Evolutionary conservation across 73 alveolate species (phyloP), one percentile per base, ranked within the genome.

Genomic region (Uronychia binucleata): DNA sequence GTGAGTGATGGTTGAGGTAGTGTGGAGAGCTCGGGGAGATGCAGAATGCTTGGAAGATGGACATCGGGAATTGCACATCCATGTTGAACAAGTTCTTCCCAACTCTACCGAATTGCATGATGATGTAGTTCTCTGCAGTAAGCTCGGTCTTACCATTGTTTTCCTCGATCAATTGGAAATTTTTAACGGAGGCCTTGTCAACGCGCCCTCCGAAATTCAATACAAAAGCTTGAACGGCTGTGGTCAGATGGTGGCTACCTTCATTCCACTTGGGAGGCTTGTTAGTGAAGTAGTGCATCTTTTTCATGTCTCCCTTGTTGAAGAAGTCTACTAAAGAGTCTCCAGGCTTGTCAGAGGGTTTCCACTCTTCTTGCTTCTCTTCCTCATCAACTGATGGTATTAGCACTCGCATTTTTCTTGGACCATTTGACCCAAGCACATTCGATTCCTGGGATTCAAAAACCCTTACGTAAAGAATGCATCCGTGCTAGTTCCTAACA

Each of bases 351-450:
- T 88, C 81, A 0, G 58, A 58, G 1, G 98, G 98, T 58, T 88
- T 92, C 84, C 92, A 91, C 0, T 86, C 77, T 32, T 78, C 80
- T 11, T 58, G 74, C 31, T 91, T 79, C 1, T 86, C 94, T 30
- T 75, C 46, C 34, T 80, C 82, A 58, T 93, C 90, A n/a, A 91
- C 28, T 13, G 90, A 92, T 0, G 99, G 99, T 26, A 94, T 31
- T 27, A 96, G 67, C n/a, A 92, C 96, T 79, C 91, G 80, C 99
- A 96, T 96, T 87, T 94, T 96, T 78, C 99, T 87, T 8, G 99
- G 99, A 28, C 99, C 99, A 86, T 93, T 96, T 1, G 95, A 78
- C 11, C 98, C 98, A 31, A 96, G 90, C 34, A 96, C 88, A 87
- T 96, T 96, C 26, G 96, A 87, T 84, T 92, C 99, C 67, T n/a